A percentile compares a stretch with the other conserved stretches of the same genome.
Conservation (phyloP, 192 early-diverging fungal genomes). For the Gryganskiella cystojenkinii region DNA sequence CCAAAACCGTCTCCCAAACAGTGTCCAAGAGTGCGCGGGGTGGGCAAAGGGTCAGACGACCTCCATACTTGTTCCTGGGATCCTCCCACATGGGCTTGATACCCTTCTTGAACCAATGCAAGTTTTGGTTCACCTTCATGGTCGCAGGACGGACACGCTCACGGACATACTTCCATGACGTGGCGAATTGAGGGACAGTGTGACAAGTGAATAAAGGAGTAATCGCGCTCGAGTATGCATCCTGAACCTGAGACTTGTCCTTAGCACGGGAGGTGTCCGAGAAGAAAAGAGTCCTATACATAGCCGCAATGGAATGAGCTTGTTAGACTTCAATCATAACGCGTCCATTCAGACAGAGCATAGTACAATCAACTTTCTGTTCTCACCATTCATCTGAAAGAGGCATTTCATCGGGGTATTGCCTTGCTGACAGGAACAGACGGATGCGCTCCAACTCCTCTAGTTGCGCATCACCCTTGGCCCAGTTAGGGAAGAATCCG, state of each 20-base stretch:
- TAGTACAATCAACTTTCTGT: not conserved
- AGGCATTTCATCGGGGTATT: slow-evolving; percentile 51
- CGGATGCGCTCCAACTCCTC: slow-evolving; percentile 48
- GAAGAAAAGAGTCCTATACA: slow-evolving; percentile 54
- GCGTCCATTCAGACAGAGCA: not conserved
- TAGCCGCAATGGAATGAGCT: not conserved
- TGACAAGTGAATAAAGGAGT: slow-evolving; percentile 58
- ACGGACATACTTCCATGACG: slow-evolving; percentile 57
- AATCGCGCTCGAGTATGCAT: slow-evolving; percentile 58
- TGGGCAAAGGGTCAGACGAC: slow-evolving; percentile 56
- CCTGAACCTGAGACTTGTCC: slow-evolving; percentile 31
- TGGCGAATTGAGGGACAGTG: slow-evolving; percentile 59
- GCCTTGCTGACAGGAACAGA: slow-evolving; percentile 32
- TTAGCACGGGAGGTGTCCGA: slow-evolving; percentile 57
- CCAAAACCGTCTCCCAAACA: slow-evolving; percentile 58
- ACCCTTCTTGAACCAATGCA: slow-evolving; percentile 75
- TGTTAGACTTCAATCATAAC: not conserved
- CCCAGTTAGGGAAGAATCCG: slow-evolving; percentile 53
- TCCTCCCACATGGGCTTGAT: slow-evolving; percentile 89
- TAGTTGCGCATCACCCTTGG: slow-evolving; percentile 48
- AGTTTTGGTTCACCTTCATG: slow-evolving; percentile 72
- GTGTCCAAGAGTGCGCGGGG: slow-evolving; percentile 48
- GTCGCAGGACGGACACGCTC: slow-evolving; percentile 47
- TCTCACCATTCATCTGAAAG: slow-evolving; percentile 50
- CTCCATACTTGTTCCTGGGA: slow-evolving; percentile 76